Percentiles rank a stretch among this genome's conserved stretches.
Conservation (phyloP, 1,139 yeast species). For the Yamadazyma triangularis region DNA sequence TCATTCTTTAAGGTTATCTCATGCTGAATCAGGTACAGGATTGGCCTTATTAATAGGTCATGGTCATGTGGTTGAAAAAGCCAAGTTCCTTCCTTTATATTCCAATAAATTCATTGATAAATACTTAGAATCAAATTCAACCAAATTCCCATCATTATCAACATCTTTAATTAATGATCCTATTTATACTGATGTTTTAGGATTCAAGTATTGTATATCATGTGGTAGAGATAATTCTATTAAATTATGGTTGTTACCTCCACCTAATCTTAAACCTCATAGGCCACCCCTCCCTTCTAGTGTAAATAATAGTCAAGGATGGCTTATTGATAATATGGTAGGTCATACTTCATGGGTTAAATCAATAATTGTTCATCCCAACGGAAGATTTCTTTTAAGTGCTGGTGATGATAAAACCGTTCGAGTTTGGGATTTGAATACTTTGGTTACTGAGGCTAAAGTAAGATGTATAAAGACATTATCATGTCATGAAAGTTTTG, state of each 20-base stretch:
- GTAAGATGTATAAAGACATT: constrained; percentile 49
- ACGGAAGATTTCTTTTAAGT: constrained; percentile 65
- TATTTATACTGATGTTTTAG: constrained; percentile 32
- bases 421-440: constrained; percentile 71
- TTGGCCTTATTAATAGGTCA: constrained; percentile 70
- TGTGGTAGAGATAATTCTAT: constrained; percentile 79
- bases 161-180: constrained; percentile 23
- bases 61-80: constrained; percentile 77
- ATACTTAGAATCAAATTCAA: constrained; percentile 31
- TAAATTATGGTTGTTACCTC: constrained; percentile 72
- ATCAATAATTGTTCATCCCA: constrained; percentile 66
- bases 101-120: constrained; percentile 50
- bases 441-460: constrained; percentile 38
- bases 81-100: constrained; percentile 57
- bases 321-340: constrained; percentile 46
- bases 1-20: constrained; percentile 65
- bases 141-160: constrained; percentile 33
- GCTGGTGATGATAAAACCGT: constrained; percentile 79
- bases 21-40: constrained; percentile 64
- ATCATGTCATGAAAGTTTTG: constrained; percentile 65
- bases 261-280: constrained; percentile 52
- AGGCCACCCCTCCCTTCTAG: constrained; percentile 54
- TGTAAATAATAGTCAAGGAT: constrained; percentile 54
- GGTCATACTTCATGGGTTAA: constrained; percentile 93
- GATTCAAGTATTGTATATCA: constrained; percentile 67